Base-by-base conservation (phyloP, 2,329 filamentous ascomycete species). In the Exutisphaerella laricina region DNA sequence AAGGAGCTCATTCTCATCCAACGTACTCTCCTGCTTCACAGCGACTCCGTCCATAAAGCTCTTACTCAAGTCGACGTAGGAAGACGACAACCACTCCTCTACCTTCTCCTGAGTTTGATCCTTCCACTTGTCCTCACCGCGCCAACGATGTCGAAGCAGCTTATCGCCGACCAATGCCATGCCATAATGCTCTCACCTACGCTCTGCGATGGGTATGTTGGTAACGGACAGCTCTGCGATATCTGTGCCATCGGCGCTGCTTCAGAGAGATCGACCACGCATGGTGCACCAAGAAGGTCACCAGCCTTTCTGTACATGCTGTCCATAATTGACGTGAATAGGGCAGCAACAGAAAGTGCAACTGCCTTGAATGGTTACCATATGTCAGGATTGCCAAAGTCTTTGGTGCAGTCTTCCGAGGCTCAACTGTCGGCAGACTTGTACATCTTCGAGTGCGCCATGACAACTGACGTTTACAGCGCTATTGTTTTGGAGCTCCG, bases 1-100 rank as follows among this genome's bases (percentile, higher is more conserved):
- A 16, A 46, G 36, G 9, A 41, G 13, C 18, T 21, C 31, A 13
- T 42, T 41, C 13, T 20, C 38, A 14, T 3, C 14, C 38, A 21
- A 18, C 12, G n/a, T 14, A 4, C 12, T 25, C n/a, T 25, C 5
- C 23, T 18, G 37, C 22, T 39, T 32, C 26, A 14, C 26, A 10
- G n/a, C 18, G 4, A 21, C 4, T 10, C 23, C 4, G 7, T 36
- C 33, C 7, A 12, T 12, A 12, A 26, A 26, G 12, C 23, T 26
- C 23, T 26, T 12, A 26, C 6, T 7, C 23, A 26, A 12, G 23
- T 26, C 23, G 12, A 26, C 23, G 12, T 26, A 26, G 6, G 23
- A 26, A 26, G 23, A 7, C 23, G 6, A 26, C 23, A 26, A 26
- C 12, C 23, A 26, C 12, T 6, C 12, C 23, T 26, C 23, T 26